A percentile compares a stretch with the other conserved stretches of the same genome.
These are phyloP conservation scores for Penicillium sp. DNA, from an alignment of 2,329 filamentous ascomycete species.

Conservation along the genomic window DNA sequence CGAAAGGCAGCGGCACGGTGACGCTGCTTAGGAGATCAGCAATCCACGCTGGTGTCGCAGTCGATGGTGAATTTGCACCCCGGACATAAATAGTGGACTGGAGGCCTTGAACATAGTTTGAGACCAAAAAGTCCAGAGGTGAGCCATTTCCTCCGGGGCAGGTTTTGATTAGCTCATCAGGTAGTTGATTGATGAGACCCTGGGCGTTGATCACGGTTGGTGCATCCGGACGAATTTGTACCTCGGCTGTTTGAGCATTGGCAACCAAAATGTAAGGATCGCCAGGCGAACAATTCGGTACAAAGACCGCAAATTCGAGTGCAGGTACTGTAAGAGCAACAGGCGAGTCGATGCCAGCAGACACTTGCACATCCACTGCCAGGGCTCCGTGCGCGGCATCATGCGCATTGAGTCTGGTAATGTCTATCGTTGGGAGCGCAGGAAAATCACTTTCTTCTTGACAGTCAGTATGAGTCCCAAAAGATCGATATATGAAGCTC, in stretches of 20 bases:
- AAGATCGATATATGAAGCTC: slow-evolving; percentile 55
- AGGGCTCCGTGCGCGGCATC: slow-evolving; percentile 72
- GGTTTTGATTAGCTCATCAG: slow-evolving; percentile 68
- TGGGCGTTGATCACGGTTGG: slow-evolving; percentile 71
- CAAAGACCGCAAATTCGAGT: slow-evolving; percentile 80
- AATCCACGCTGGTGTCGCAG: slow-evolving; percentile 79
- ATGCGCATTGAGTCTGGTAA: slow-evolving; percentile 76
- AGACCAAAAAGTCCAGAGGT: slow-evolving; percentile 80
- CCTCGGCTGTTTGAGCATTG: slow-evolving; percentile 68
- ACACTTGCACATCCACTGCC: slow-evolving; percentile 76
- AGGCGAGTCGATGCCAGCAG: slow-evolving; percentile 75
- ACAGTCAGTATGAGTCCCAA: neutral
- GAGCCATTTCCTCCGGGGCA: slow-evolving; percentile 80
- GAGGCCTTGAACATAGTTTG: slow-evolving; percentile 78
- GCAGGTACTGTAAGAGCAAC: slow-evolving; percentile 75
- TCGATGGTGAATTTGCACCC: slow-evolving; percentile 69
- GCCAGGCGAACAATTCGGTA: slow-evolving; percentile 74
- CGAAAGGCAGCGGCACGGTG: slow-evolving; percentile 81
- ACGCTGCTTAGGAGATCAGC: slow-evolving; percentile 77
- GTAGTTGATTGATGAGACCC: slow-evolving; percentile 73
- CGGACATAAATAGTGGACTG: slow-evolving; percentile 80
- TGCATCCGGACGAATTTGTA: slow-evolving; percentile 69
- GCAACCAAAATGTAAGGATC: slow-evolving; percentile 79
- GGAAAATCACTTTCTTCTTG: slow-evolving; percentile 65
- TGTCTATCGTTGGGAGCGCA: slow-evolving; percentile 76